Conservation (phyloP, 129 eudicot genomes). For the Deinandra increscens region DNA sequence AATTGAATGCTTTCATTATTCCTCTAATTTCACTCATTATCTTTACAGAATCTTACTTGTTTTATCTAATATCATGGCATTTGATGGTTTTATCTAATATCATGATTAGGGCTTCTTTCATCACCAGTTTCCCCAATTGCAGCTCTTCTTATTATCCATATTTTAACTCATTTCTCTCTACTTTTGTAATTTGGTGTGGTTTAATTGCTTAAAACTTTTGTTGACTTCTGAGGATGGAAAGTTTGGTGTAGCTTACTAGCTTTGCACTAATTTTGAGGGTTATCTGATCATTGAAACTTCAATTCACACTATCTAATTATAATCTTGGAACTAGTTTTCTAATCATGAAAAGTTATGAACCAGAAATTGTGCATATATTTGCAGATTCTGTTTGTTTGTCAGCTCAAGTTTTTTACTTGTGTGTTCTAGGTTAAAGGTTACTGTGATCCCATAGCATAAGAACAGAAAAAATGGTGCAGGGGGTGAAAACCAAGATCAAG, state of each 20-base stretch:
- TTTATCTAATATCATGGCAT: slow-evolving; percentile 17
- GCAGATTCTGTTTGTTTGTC: background rate
- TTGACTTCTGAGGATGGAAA: no score
- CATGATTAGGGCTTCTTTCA: slow-evolving; percentile 1
- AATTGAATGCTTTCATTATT: background rate
- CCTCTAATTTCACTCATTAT: background rate
- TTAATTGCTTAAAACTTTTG: no score
- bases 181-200: background rate
- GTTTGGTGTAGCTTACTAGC: no score
- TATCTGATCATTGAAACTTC: background rate
- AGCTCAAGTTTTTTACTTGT: background rate
- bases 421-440: slow-evolving; percentile 15
- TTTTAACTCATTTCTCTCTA: background rate
- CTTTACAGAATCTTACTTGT: background rate
- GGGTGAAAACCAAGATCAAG: slow-evolving; percentile 55
- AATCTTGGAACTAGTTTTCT: background rate
- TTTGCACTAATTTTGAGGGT: background rate
- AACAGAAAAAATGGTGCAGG: slow-evolving; percentile 52
- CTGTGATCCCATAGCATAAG: background rate
- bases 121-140: background rate
- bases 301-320: background rate
- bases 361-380: background rate
- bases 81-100: slow-evolving; percentile 6
- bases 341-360: background rate
- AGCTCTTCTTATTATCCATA: background rate